These are phyloP conservation scores for Plantago elongata DNA, from an alignment of 257 asterid genomes.

Conservation along the genomic window DNA sequence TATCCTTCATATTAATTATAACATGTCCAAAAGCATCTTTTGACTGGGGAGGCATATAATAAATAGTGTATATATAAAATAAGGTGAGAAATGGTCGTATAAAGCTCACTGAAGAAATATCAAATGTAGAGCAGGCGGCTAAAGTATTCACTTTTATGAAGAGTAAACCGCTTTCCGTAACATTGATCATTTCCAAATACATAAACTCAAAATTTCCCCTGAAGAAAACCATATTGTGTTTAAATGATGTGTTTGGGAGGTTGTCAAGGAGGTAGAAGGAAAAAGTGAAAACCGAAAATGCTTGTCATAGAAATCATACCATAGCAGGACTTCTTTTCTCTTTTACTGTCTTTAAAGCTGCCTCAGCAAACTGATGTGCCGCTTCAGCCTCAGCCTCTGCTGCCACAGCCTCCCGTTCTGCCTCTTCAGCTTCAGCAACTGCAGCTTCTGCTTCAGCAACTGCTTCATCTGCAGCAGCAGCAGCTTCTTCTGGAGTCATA, in stretches of 20 bases:
- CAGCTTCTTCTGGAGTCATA: conserved; percentile 59
- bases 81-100: not conserved
- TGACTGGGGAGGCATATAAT: no score
- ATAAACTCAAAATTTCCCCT: not conserved
- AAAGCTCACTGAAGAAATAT: not conserved
- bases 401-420: conserved; percentile 52
- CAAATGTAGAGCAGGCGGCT: not conserved
- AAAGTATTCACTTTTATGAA: not conserved
- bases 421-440: conserved; percentile 58
- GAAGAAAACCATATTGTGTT: not conserved
- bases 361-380: conserved; percentile 42
- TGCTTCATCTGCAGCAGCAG: conserved; percentile 52
- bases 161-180: not conserved
- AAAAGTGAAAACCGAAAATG: no score
- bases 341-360: conserved; percentile 33
- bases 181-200: not conserved
- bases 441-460: conserved; percentile 72
- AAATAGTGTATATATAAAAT: not conserved
- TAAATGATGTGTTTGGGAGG: not conserved
- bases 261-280: not conserved
- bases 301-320: conserved; percentile 26
- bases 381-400: conserved; percentile 72
- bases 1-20: no score
- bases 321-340: conserved; percentile 28
- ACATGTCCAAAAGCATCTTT: no score